These are phyloP conservation scores for Globisporangium radiosum DNA, from an alignment of 352 stramenopile species.

Conservation along the genomic window DNA sequence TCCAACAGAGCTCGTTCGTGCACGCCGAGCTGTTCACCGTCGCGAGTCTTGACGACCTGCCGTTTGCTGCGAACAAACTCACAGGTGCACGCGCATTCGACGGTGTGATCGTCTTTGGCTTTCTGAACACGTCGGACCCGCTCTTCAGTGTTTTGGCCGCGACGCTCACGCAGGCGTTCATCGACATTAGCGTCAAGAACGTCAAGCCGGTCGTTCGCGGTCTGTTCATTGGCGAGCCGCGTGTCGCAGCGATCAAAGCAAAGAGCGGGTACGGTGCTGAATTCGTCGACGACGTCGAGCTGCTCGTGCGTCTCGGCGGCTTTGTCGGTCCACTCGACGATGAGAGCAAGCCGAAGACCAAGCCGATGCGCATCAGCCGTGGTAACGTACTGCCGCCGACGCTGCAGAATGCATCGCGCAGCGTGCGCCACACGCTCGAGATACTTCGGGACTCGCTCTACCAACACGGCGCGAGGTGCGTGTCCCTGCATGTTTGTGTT, in stretches of 20 bases:
- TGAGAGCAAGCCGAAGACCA: constrained; percentile 32
- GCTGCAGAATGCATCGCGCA: constrained; percentile 49
- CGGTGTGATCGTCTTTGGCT: constrained; percentile 69
- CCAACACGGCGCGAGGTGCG: constrained; percentile 58
- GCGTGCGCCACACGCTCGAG: constrained; percentile 54
- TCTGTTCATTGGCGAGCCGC: constrained; percentile 72
- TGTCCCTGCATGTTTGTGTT: neutral
- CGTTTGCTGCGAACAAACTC: constrained; percentile 81
- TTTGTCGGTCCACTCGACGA: constrained; percentile 12
- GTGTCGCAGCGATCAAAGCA: constrained; percentile 68
- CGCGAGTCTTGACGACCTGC: constrained; percentile 58
- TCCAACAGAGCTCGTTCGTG: constrained; percentile 24
- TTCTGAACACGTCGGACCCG: constrained; percentile 58
- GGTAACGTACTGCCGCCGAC: constrained; percentile 66
- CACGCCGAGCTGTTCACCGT: constrained; percentile 62
- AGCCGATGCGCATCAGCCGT: constrained; percentile 51
- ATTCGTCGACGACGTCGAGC: constrained; percentile 49
- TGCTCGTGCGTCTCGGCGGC: constrained; percentile 50
- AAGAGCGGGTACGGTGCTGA: constrained; percentile 61
- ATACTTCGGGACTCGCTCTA: constrained; percentile 66
- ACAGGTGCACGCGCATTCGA: constrained; percentile 58
- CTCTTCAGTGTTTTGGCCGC: constrained; percentile 52
- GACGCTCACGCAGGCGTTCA: constrained; percentile 63
- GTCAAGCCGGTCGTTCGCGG: constrained; percentile 70
- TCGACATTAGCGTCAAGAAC: constrained; percentile 80